Percentiles rank a stretch among this genome's conserved stretches.
phyloP scores from a whole-genome alignment of 345 rosid genomes.

The Bruguiera parviflora region DNA sequence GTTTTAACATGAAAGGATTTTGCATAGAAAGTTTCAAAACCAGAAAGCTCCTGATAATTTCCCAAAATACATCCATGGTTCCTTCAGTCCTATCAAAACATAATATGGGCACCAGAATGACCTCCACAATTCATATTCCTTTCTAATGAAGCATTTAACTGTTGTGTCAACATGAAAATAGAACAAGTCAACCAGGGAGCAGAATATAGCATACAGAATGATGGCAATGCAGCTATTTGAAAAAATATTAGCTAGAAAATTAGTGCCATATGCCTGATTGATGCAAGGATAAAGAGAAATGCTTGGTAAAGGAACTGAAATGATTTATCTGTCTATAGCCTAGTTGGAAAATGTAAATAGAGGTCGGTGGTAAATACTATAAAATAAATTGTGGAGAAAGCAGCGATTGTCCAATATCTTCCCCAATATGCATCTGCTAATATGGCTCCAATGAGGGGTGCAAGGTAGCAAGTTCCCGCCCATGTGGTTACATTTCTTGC shows the following conservation, averaged over 20 bases:
- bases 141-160: background rate
- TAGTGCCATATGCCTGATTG: background rate
- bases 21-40: too few relatives aligned
- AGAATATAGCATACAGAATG: background rate
- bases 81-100: too few relatives aligned
- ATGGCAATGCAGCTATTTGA: background rate
- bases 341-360: background rate
- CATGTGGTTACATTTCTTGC: slow-evolving; percentile 87
- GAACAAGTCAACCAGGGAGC: background rate
- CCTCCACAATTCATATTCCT: background rate
- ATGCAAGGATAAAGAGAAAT: background rate
- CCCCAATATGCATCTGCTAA: slow-evolving; percentile 98
- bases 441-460: slow-evolving; percentile 89
- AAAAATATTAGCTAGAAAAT: background rate
- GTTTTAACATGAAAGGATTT: too few relatives aligned
- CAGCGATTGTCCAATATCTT: slow-evolving; percentile 93
- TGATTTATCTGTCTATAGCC: background rate
- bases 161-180: background rate
- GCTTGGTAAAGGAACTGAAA: background rate
- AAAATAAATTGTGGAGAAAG: slow-evolving; percentile 77
- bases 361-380: slow-evolving; percentile 38
- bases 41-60: too few relatives aligned
- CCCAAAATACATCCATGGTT: too few relatives aligned
- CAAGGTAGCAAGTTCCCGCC: slow-evolving; percentile 87
- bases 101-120: background rate